Evolutionary conservation across 2,329 filamentous ascomycete species (phyloP).

Genomic region (Colletotrichum brevisporum): DNA sequence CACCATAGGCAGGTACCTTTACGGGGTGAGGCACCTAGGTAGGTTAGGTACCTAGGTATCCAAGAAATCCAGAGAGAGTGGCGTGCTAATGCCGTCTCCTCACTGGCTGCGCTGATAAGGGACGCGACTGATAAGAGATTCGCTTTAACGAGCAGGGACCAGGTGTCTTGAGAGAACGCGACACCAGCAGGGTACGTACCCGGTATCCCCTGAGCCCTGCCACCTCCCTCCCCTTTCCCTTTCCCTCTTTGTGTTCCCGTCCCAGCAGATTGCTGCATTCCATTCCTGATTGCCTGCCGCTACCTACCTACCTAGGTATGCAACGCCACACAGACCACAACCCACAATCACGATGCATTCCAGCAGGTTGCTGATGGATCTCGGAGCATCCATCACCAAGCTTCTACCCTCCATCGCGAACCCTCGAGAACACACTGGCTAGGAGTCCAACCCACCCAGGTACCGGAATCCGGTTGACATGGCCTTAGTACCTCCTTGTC

Average conservation of each 20-base stretch:
- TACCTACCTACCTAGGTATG: too few relatives aligned
- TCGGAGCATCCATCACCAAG: conserved; percentile 10
- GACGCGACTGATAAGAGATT: conserved; percentile 32
- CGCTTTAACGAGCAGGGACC: conserved; percentile 13
- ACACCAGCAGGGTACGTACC: not conserved
- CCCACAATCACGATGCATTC: conserved; percentile 13
- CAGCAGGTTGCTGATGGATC: not conserved
- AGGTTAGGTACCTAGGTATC: not conserved
- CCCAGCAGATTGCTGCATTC: not conserved
- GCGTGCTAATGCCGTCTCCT: conserved; percentile 21
- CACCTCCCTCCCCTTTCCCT: conserved; percentile 18
- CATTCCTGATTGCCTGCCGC: conserved; percentile 19
- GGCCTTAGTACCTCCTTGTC: not conserved
- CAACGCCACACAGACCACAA: conserved; percentile 15
- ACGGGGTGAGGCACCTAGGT: too few relatives aligned
- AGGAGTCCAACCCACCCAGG: not conserved
- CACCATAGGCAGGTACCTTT: too few relatives aligned
- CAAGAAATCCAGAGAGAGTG: not conserved
- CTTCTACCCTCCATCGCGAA: conserved; percentile 16
- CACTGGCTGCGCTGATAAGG: conserved; percentile 21
- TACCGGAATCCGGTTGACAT: not conserved
- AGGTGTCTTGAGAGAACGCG: not conserved
- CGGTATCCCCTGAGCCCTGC: conserved; percentile 15
- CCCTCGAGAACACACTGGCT: conserved; percentile 17
- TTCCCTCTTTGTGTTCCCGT: not conserved